Evolutionary conservation across 257 asterid genomes (phyloP).

Genomic region (Ajuga chamaepitys): DNA sequence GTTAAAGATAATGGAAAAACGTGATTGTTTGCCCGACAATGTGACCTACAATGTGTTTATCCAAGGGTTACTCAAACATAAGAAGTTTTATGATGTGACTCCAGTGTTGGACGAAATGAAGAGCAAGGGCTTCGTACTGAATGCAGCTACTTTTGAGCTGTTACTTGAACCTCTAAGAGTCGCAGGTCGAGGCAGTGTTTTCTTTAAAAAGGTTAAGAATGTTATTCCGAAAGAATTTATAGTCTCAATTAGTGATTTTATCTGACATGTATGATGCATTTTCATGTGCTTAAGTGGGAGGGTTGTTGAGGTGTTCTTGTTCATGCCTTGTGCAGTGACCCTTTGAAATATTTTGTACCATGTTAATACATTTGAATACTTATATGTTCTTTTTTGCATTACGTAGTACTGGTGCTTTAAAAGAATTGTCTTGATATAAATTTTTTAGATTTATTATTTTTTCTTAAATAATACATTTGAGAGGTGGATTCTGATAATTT

Average conservation of each 20-base stretch:
- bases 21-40: background rate
- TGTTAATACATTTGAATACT: too few species aligned
- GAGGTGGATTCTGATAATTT: too few species aligned
- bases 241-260: background rate
- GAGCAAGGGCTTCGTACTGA: background rate
- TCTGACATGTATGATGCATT: too few species aligned
- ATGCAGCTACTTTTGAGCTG: background rate
- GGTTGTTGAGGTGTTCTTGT: too few species aligned
- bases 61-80: background rate
- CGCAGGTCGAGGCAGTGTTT: background rate
- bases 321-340: too few species aligned
- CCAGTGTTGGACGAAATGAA: background rate
- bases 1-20: background rate
- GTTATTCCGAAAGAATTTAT: background rate
- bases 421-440: too few species aligned
- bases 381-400: too few species aligned
- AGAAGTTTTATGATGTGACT: background rate
- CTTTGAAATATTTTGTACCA: too few species aligned
- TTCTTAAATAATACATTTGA: too few species aligned
- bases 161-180: background rate
- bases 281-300: background rate
- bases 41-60: background rate
- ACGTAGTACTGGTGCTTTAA: too few species aligned
- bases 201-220: background rate
- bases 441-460: too few species aligned